Base-by-base conservation (phyloP, 179 eudicot species). In the Camellia oleifera region DNA sequence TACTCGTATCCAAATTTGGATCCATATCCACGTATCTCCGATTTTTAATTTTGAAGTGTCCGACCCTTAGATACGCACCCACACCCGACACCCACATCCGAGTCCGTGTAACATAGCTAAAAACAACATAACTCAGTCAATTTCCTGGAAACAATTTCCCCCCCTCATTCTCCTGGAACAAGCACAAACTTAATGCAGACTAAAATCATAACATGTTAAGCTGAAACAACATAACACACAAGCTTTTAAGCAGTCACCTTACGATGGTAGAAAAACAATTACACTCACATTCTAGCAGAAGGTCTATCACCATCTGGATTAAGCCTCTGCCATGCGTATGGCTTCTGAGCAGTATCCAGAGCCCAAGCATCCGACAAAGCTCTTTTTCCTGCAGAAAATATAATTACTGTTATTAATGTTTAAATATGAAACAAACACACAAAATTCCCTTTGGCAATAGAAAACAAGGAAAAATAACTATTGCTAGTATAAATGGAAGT, bases 221-320 rank as follows among this genome's bases (percentile, higher is more conserved):
- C 13, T 9, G 50, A 57, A 71, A 44, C 48, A 7, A 40, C 72
- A 17, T 65, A 61, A 58, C 10, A 57, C 26, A 80, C 73, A 60
- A 18, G 70, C 15, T 67, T 13, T 46, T 70, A 40, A 78, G 42
- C 32, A 74, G 70, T 40, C 75, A 79, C 42, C 45, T 79, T 23
- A 10, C 58, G 3, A 26, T 32, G 44, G 17, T 50, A n/a, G 52
- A 52, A 80, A 79, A 61, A 12, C 72, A 64, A 60, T 84, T 76
- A 79, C 62, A 94, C 99, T 94, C 89, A 96, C 99, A 96, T 94
- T 90, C 99, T 90, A 80, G 99, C 99, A 79, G 96, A 94, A 77
- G 99, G 99, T 88, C 87, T 94, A 86, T 94, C 98, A 77, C 99
- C 99, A 81, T 92, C 97, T 62, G 99, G 94, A 82, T 87, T 90